Evolutionary conservation across 2,329 filamentous ascomycete genomes (phyloP).

Genomic region (Huntiella moniliformis): DNA sequence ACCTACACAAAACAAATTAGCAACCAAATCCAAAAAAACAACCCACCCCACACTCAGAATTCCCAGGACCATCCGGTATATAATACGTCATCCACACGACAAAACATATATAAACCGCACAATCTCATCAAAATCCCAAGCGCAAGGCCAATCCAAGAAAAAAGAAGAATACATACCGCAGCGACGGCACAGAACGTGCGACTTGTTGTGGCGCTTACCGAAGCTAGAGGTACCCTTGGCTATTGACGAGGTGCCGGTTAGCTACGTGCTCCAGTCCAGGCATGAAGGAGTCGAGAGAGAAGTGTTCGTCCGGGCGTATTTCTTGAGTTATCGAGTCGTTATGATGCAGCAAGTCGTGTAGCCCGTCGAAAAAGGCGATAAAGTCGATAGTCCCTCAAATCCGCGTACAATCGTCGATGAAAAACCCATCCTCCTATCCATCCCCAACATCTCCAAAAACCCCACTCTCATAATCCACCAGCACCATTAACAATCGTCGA

Average conservation of each 20-base stretch:
- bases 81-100: neutral
- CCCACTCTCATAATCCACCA: neutral
- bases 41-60: too few species aligned
- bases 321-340: constrained; percentile 7
- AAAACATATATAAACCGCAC: neutral
- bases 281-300: too few species aligned
- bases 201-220: constrained; percentile 76
- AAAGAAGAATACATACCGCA: constrained; percentile 56
- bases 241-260: constrained; percentile 15
- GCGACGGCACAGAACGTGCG: constrained; percentile 94
- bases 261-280: constrained; percentile 6
- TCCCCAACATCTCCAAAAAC: neutral
- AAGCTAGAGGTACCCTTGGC: constrained; percentile 41
- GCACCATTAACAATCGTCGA: neutral
- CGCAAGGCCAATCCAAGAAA: constrained; percentile 4
- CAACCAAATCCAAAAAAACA: neutral
- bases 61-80: neutral
- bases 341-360: neutral
- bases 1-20: constrained; percentile 32
- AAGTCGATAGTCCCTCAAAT: too few species aligned
- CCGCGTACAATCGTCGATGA: too few species aligned
- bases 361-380: too few species aligned
- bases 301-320: neutral
- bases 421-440: too few species aligned
- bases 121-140: constrained; percentile 8